Evolutionary conservation across 441 rosid genomes (phyloP).

Genomic region (Macaranga tanarius): DNA sequence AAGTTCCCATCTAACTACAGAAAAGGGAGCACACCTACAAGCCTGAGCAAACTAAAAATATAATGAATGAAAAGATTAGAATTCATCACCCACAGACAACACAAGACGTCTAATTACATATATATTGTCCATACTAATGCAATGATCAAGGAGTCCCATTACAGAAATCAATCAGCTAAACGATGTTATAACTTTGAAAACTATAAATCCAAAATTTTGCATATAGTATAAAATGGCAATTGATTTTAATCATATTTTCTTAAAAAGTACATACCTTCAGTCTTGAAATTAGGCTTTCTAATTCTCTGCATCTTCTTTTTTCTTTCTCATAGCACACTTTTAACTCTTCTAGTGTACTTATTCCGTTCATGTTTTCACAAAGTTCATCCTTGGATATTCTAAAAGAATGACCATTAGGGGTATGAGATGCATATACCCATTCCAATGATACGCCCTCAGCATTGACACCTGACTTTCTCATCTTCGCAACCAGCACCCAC

Average conservation of each 20-base stretch:
- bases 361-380: constrained; percentile 30
- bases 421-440: constrained; percentile 21
- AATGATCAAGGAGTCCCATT: not conserved
- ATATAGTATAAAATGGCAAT: not conserved
- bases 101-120: not conserved
- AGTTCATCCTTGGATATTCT: constrained; percentile 31
- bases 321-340: constrained; percentile 41
- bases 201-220: not conserved
- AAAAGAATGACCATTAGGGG: constrained; percentile 27
- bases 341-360: constrained; percentile 33
- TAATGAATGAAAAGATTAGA: not conserved
- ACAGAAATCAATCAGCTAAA: not conserved
- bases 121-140: not conserved
- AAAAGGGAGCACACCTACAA: not conserved
- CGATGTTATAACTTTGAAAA: not conserved
- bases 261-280: constrained; percentile 46
- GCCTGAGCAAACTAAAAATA: not conserved
- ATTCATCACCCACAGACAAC: not conserved
- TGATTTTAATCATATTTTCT: not conserved
- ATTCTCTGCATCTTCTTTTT: constrained; percentile 51
- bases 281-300: constrained; percentile 47
- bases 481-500: constrained; percentile 60
- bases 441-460: constrained; percentile 28
- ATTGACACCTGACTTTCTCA: constrained; percentile 39
- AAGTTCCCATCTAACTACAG: not conserved